These are phyloP conservation scores for Exserohilum turcica DNA, from an alignment of 2,329 filamentous ascomycete species.

Conservation along the genomic window DNA sequence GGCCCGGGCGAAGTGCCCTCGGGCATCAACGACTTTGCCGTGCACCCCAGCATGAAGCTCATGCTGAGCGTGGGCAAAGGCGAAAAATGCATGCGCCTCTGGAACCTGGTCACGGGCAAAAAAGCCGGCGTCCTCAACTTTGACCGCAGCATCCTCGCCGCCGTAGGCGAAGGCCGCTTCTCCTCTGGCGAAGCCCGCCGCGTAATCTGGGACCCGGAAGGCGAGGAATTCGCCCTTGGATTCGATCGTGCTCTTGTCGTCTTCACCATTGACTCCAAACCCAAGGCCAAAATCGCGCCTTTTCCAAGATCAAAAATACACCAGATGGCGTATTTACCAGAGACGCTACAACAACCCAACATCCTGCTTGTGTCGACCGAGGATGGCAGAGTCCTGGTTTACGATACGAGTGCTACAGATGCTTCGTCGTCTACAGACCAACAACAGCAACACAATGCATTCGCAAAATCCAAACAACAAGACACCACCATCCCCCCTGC, in stretches of 20 bases:
- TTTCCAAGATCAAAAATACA: conserved; percentile 78
- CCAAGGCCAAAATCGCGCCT: conserved; percentile 74
- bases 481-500: conserved; percentile 63
- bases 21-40: conserved; percentile 93
- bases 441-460: conserved; percentile 44
- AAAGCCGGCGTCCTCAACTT: conserved; percentile 94
- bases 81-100: conserved; percentile 88
- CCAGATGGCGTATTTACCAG: conserved; percentile 72
- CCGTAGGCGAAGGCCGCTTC: conserved; percentile 76
- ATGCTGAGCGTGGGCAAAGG: conserved; percentile 92
- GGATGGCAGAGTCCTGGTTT: conserved; percentile 85
- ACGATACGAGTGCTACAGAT: conserved; percentile 62
- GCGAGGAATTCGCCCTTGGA: conserved; percentile 83
- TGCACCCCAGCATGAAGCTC: conserved; percentile 94
- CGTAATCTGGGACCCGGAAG: conserved; percentile 77
- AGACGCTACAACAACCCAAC: conserved; percentile 44
- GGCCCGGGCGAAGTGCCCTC: conserved; percentile 77
- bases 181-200: conserved; percentile 80
- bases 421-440: conserved; percentile 49
- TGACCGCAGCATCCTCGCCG: conserved; percentile 70
- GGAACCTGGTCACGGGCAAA: conserved; percentile 96
- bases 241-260: conserved; percentile 86
- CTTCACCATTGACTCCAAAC: conserved; percentile 86
- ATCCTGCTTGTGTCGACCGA: conserved; percentile 83
- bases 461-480: background rate